These are phyloP conservation scores for Chalciporus piperatoides DNA, from an alignment of 1,284 basidiomycete species.

Conservation along the genomic window DNA sequence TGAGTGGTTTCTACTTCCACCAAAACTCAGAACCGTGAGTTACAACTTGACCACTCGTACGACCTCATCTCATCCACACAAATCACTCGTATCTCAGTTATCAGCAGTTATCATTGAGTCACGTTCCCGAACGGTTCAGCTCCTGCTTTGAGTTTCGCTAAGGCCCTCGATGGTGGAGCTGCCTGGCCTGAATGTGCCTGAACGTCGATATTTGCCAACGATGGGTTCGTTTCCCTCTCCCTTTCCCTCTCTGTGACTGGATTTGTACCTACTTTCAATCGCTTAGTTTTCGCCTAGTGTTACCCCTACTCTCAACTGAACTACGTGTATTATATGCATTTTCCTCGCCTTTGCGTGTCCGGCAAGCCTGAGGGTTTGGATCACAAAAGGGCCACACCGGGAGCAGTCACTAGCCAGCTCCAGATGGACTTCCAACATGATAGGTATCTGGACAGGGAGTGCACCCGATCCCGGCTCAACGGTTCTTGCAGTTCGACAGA, in stretches of 20 bases:
- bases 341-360: not conserved
- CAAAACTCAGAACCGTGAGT: slow-evolving; percentile 84
- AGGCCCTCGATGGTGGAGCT: slow-evolving; percentile 21
- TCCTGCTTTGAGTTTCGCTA: slow-evolving; percentile 68
- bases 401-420: not conserved
- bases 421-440: not conserved
- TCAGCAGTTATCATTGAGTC: slow-evolving; percentile 60
- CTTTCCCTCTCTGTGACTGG: slow-evolving; percentile 5
- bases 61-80: slow-evolving; percentile 16
- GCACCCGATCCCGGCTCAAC: no score
- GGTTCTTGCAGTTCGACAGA: no score
- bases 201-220: slow-evolving; percentile 1
- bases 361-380: not conserved
- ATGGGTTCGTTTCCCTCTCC: slow-evolving; percentile 7
- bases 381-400: not conserved
- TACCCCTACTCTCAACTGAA: slow-evolving; percentile 11
- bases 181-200: not conserved
- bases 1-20: slow-evolving; percentile 94
- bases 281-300: slow-evolving; percentile 17
- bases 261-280: slow-evolving; percentile 16
- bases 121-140: slow-evolving; percentile 53
- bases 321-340: not conserved
- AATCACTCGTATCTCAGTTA: slow-evolving; percentile 42
- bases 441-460: no score
- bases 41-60: slow-evolving; percentile 6